Evolutionary conservation across 2,329 filamentous ascomycete species (phyloP), one percentile per base, ranked within the genome.

Genomic region (Fusarium drepaniforme): DNA sequence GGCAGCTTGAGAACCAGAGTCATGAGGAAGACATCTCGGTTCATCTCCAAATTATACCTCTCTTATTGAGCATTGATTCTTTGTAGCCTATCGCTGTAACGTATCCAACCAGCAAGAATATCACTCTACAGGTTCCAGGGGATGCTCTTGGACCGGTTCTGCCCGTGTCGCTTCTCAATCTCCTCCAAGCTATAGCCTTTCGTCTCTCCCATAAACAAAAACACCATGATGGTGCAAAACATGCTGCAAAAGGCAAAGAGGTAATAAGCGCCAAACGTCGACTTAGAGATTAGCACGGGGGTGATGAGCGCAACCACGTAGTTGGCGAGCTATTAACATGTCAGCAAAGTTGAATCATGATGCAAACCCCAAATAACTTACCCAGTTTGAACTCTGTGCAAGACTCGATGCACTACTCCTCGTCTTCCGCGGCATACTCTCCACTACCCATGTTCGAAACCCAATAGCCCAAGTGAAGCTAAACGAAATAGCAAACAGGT

Each of bases 351-450:
- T 71, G 21, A 8, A 8, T 23, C 16, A 21, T 21, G 1, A 18
- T 1, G 0, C 0, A 7, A 3, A 2, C 2, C 3, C 0, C 0
- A 30, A 4, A 25, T 33, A 3, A 76, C 81, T 68, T 56, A 85
- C 83, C 84, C 88, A 90, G 58, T 90, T 89, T 18, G 85, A 83
- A 4, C 88, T 86, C 66, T 90, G 86, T 1, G 88, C 89, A 33
- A 91, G 78, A 57, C 85, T 87, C 0, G 87, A 89, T 1, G 89
- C 89, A 16, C 86, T 87, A 3, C 88, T 89, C 3, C 90, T 83
- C 1, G 89, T 91, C 12, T 83, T 81, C 25, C 86, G 83, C 0
- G 89, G 89, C 75, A 90, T 86, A 51, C 89, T 90, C 77, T 92
- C 90, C 0, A 88, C 85, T 0, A 86, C 82, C 72, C 88, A 91